Base-by-base conservation (phyloP, 169 alveolate genomes). In the Plasmodium billcollinsi region DNA sequence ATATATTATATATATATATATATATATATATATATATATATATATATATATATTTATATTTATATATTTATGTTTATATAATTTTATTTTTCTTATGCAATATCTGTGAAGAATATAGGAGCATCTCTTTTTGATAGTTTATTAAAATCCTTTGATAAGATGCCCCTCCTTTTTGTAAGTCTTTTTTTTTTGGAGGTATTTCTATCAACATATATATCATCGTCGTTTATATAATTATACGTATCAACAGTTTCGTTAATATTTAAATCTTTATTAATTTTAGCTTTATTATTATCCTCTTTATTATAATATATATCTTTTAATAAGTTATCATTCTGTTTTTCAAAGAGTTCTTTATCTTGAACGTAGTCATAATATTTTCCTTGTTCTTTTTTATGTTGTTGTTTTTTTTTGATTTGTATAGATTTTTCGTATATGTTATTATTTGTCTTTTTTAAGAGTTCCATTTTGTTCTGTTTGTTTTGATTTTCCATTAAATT, bases 61-160 rank as follows among this genome's bases (percentile, higher is more conserved):
- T 33, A 4, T 33, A 33, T 33, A 33, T 33, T 2, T 5, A 33
- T 33, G 5, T 33, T 5, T 33, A 0, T 33, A 33, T 6, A 33
- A 33, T 33, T 33, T 33, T 33, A 33, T 33, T 33, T 33, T 33
- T 33, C 9, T 76, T 45, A 76, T 43, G 63, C 29, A 49, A n/a
- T 21, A 18, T 80, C 73, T 9, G 90, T 47, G 33, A 80, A 80
- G 49, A 39, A 67, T 47, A 80, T 80, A 14, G 90, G 90, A 11
- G 90, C 90, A 15, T 80, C 90, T 26, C 33, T 52, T 11, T 26
- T 21, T 12, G 90, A 15, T 43, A 80, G 58, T 50, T 56, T 24
- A 21, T 3, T 69, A 24, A 20, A 26, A 12, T 80, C 58, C 61
- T 80, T 80, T 39, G 90, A 76, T 11, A 80, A 15, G 24, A 45